Conservation (phyloP, 1,139 yeast genomes). For the Chernovozyma aurita region DNA sequence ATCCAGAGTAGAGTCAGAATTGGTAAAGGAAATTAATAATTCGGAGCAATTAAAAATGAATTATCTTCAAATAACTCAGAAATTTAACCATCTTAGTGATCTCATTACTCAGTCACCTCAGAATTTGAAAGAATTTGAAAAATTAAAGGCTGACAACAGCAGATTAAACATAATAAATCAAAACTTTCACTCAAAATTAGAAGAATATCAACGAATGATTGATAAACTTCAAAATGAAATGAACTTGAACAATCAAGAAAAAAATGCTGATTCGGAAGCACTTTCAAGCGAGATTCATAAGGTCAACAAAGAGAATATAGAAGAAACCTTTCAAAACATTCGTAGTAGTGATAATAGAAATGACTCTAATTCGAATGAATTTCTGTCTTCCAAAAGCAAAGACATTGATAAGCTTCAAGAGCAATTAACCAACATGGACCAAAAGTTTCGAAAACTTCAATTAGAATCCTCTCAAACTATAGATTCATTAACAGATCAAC, state of each 20-base stretch:
- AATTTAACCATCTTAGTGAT: slow-evolving; percentile 17
- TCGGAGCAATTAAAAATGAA: slow-evolving; percentile 18
- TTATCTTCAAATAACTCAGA: slow-evolving; percentile 15
- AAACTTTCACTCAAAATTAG: slow-evolving; percentile 22
- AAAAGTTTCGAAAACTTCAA: slow-evolving; percentile 19
- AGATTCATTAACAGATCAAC: slow-evolving; percentile 24
- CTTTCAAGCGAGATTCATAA: not conserved
- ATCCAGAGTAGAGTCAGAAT: slow-evolving; percentile 18
- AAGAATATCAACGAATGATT: slow-evolving; percentile 28
- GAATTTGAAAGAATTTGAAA: slow-evolving; percentile 10
- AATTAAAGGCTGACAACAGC: slow-evolving; percentile 19
- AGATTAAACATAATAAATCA: slow-evolving; percentile 12
- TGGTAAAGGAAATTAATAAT: slow-evolving; percentile 20
- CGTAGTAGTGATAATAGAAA: slow-evolving; percentile 7
- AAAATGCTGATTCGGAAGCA: not conserved
- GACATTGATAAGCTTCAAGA: slow-evolving; percentile 16
- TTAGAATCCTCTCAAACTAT: slow-evolving; percentile 24
- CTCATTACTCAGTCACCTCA: slow-evolving; percentile 11
- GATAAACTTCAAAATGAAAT: slow-evolving; percentile 31
- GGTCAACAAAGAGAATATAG: too few relatives aligned
- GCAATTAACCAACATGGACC: slow-evolving; percentile 15
- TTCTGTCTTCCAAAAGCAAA: slow-evolving; percentile 19
- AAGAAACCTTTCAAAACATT: not conserved
- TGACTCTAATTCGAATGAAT: slow-evolving; percentile 7
- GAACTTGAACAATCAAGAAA: slow-evolving; percentile 17